Evolutionary conservation across 805 yeast genomes (phyloP).

Genomic region (Metschnikowia reukaufii): DNA sequence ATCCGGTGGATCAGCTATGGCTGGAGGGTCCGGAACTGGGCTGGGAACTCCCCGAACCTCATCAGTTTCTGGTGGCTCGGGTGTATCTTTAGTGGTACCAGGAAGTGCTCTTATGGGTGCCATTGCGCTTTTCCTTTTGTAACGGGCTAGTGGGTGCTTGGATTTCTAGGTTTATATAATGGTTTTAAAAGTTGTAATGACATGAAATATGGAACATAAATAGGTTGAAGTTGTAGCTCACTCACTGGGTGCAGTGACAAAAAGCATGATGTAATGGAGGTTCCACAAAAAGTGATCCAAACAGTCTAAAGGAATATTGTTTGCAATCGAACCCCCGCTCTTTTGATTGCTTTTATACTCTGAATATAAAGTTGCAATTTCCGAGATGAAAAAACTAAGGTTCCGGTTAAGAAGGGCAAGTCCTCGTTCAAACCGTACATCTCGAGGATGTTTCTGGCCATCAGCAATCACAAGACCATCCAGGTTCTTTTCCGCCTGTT

Average conservation of each 20-base stretch:
- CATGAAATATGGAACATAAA: neutral
- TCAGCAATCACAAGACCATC: neutral
- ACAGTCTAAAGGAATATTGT: constrained; percentile 37
- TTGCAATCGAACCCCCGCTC: constrained; percentile 11
- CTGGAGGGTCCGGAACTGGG: constrained; percentile 1
- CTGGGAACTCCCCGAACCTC: neutral
- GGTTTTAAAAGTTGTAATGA: too few relatives aligned
- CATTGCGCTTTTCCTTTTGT: constrained; percentile 35
- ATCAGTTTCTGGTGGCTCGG: constrained; percentile 16
- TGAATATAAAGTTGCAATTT: constrained; percentile 20
- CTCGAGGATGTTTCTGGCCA: constrained; percentile 14
- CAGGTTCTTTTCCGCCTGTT: constrained; percentile 21
- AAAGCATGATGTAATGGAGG: constrained; percentile 35
- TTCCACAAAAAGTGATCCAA: constrained; percentile 44
- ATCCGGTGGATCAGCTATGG: constrained; percentile 9
- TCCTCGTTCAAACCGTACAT: constrained; percentile 35
- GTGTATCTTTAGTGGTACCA: constrained; percentile 22
- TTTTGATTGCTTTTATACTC: constrained; percentile 13
- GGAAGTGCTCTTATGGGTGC: constrained; percentile 37
- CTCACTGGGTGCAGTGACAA: constrained; percentile 26
- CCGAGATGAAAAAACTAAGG: constrained; percentile 26
- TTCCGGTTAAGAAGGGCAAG: constrained; percentile 33
- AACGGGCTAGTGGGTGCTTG: constrained; percentile 1
- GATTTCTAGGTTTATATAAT: neutral
- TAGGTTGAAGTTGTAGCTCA: neutral